phyloP scores from a whole-genome alignment of 148 eudicot genomes.

The Agrostemma githago region DNA sequence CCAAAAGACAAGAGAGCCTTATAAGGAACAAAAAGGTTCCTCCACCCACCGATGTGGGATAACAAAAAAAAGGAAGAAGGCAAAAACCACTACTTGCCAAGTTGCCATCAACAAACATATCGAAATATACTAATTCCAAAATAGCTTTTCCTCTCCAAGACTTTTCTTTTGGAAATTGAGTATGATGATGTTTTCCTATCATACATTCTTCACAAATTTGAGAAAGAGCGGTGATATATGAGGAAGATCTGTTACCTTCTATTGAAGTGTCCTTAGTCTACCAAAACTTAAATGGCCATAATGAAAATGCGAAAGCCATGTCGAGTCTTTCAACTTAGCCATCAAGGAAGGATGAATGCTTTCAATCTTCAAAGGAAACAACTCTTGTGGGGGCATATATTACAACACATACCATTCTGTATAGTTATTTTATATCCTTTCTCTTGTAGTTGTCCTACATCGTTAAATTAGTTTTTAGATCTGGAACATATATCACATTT shows the following conservation, averaged over 20 bases:
- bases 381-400: not conserved
- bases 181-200: slow-evolving; percentile 14
- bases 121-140: slow-evolving; percentile 16
- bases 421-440: slow-evolving; percentile 19
- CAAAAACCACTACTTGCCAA: too few relatives aligned
- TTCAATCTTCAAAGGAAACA: slow-evolving; percentile 3
- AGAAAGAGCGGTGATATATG: not conserved
- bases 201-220: slow-evolving; percentile 19
- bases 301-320: slow-evolving; percentile 16
- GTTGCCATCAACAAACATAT: too few relatives aligned
- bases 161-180: slow-evolving; percentile 1
- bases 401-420: slow-evolving; percentile 2
- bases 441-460: slow-evolving; percentile 18
- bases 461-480: slow-evolving; percentile 19
- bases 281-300: slow-evolving; percentile 14
- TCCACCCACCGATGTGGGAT: too few relatives aligned
- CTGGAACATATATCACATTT: slow-evolving; percentile 18
- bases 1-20: too few relatives aligned
- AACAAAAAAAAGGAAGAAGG: too few relatives aligned
- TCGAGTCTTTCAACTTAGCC: slow-evolving; percentile 1
- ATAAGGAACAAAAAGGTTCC: too few relatives aligned
- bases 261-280: slow-evolving; percentile 8
- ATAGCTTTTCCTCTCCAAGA: slow-evolving; percentile 7
- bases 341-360: slow-evolving; percentile 8
- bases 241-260: slow-evolving; percentile 14